Percentiles rank a stretch among this genome's conserved stretches.
phyloP scores from a whole-genome alignment of 805 yeast species.

The Candida maris region DNA sequence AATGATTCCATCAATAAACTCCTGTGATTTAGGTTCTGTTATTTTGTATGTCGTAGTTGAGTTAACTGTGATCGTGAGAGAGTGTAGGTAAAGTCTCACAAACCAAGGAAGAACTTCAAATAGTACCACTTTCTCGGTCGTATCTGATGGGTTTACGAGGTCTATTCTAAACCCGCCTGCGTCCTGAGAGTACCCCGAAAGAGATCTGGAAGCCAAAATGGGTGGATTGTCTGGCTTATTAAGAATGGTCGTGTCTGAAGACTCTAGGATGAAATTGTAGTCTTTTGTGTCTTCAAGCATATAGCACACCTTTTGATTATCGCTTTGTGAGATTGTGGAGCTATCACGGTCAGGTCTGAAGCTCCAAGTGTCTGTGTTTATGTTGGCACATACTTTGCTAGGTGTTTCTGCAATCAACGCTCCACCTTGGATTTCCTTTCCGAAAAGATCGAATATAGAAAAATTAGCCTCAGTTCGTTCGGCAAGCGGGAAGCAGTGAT shows the following conservation, averaged over 20 bases:
- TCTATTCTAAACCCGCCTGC: slow-evolving; percentile 83
- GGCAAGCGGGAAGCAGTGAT: slow-evolving; percentile 76
- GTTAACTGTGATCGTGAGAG: slow-evolving; percentile 42
- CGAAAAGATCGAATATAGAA: slow-evolving; percentile 64
- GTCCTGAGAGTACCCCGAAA: slow-evolving; percentile 90
- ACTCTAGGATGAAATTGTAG: slow-evolving; percentile 38
- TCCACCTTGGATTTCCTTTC: slow-evolving; percentile 60
- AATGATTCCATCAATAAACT: slow-evolving; percentile 47
- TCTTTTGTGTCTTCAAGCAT: slow-evolving; percentile 18
- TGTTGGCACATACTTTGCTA: slow-evolving; percentile 42
- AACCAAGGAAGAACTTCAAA: slow-evolving; percentile 92
- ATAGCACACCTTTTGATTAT: slow-evolving; percentile 20
- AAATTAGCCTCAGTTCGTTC: slow-evolving; percentile 46
- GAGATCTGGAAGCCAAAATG: slow-evolving; percentile 71
- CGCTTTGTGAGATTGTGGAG: neutral
- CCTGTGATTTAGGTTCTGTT: slow-evolving; percentile 27
- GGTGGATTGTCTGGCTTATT: slow-evolving; percentile 50
- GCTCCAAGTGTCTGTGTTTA: slow-evolving; percentile 44
- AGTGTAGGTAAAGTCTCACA: slow-evolving; percentile 76
- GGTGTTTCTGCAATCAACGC: slow-evolving; percentile 50
- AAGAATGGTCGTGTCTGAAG: slow-evolving; percentile 45
- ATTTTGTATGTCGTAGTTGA: slow-evolving; percentile 20
- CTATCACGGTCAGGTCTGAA: slow-evolving; percentile 11
- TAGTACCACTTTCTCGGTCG: slow-evolving; percentile 51
- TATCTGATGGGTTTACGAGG: slow-evolving; percentile 59